Conservation (phyloP, 805 yeast genomes). For the Yarrowia osloensis region DNA sequence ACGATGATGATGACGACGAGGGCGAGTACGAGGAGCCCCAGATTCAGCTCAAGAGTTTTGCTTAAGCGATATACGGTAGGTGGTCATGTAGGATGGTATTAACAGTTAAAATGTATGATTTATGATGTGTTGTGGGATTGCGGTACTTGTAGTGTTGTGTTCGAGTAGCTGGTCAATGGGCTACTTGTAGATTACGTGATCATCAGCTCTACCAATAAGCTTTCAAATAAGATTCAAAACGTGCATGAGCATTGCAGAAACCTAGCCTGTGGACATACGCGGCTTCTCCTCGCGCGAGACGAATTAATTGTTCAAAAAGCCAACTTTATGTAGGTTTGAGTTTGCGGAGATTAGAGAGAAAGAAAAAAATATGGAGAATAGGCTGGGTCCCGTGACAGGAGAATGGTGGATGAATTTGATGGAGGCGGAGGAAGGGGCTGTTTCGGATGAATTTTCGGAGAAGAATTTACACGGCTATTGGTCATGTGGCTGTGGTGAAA, state of each 20-base stretch:
- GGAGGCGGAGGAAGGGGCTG: too few species aligned
- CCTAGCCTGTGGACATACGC: not conserved
- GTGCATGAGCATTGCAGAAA: not conserved
- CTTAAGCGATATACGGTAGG: not conserved
- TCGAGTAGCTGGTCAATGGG: too few species aligned
- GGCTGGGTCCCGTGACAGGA: too few species aligned
- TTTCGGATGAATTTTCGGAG: too few species aligned
- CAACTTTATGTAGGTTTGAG: not conserved
- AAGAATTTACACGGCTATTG: too few species aligned
- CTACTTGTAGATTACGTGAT: too few species aligned
- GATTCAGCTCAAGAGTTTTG: constrained; percentile 56
- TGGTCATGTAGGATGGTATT: not conserved
- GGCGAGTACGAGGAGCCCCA: constrained; percentile 40
- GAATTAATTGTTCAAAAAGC: not conserved
- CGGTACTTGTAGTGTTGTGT: too few species aligned
- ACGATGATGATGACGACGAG: constrained; percentile 30
- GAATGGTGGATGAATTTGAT: too few species aligned
- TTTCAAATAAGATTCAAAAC: not conserved
- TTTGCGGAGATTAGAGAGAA: not conserved
- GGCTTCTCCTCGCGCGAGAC: not conserved
- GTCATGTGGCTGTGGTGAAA: too few species aligned
- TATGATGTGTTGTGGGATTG: not conserved
- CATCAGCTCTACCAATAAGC: too few species aligned
- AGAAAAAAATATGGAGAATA: too few species aligned
- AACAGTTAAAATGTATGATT: not conserved